These are phyloP conservation scores for Irpex sp. DNA, from an alignment of 1,284 basidiomycete species.

Conservation along the genomic window DNA sequence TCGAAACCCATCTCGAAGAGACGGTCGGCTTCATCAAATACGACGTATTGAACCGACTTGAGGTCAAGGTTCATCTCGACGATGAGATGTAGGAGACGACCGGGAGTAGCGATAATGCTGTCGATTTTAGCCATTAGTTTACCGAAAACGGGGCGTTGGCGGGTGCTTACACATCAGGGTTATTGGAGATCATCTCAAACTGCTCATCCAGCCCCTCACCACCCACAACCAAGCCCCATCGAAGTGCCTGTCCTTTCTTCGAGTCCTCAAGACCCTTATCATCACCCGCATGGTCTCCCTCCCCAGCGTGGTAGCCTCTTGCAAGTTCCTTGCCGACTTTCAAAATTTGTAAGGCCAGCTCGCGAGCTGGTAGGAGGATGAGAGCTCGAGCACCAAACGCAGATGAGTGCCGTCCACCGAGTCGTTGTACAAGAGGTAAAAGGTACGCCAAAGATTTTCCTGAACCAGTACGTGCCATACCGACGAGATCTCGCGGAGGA, in stretches of 20 bases:
- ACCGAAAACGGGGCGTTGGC: neutral
- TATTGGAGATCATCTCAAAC: constrained; percentile 91
- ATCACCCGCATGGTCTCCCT: constrained; percentile 63
- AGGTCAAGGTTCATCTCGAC: constrained; percentile 98
- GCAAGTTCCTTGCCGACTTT: constrained; percentile 93
- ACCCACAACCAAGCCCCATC: constrained; percentile 95
- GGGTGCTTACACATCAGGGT: constrained; percentile 75
- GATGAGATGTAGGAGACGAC: constrained; percentile 90
- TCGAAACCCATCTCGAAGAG: constrained; percentile 99
- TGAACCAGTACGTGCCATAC: constrained; percentile 97
- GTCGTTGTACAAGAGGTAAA: constrained; percentile 85
- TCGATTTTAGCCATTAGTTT: neutral
- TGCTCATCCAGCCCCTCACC: constrained; percentile 96
- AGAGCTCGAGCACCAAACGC: constrained; percentile 84
- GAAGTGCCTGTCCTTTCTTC: constrained; percentile 62
- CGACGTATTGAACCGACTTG: constrained; percentile 82
- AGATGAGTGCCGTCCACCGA: constrained; percentile 77
- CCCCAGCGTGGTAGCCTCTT: constrained; percentile 64
- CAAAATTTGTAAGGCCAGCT: constrained; percentile 90
- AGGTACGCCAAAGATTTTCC: constrained; percentile 98
- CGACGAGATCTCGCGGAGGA: constrained; percentile 92
- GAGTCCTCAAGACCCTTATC: constrained; percentile 48
- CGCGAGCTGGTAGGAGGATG: constrained; percentile 89
- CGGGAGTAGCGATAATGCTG: constrained; percentile 95
- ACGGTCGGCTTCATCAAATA: constrained; percentile 98